These are phyloP conservation scores for Globisporangium apiculatum DNA, from an alignment of 352 stramenopile species.

Conservation along the genomic window DNA sequence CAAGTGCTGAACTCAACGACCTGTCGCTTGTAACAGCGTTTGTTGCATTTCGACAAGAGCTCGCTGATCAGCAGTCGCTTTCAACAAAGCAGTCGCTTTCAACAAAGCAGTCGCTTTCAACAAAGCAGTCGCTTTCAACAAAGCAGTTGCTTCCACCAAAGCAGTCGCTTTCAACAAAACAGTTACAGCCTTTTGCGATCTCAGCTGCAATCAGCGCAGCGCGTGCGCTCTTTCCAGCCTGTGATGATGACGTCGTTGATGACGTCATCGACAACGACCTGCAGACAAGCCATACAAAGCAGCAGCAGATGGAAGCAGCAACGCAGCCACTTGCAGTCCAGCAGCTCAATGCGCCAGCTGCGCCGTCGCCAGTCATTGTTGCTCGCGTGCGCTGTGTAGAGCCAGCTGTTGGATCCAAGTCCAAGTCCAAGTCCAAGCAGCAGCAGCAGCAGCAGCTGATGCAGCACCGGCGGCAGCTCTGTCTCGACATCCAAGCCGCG, in stretches of 20 bases:
- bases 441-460: not conserved
- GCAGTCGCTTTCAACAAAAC: not conserved
- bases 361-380: not conserved
- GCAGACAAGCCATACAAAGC: not conserved
- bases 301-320: not conserved
- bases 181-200: not conserved
- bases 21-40: conserved; percentile 50
- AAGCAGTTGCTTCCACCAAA: not conserved
- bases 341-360: not conserved
- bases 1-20: conserved; percentile 47
- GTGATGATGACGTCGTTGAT: not conserved
- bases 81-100: not conserved
- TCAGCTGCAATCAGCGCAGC: conserved; percentile 9
- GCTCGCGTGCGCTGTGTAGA: not conserved
- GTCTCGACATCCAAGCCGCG: conserved; percentile 43
- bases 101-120: not conserved
- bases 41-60: conserved; percentile 29
- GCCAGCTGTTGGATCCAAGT: not conserved
- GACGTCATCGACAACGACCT: not conserved
- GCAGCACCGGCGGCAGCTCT: conserved; percentile 32
- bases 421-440: not conserved
- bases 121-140: not conserved
- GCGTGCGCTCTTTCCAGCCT: conserved; percentile 6
- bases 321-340: not conserved
- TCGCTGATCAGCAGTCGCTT: conserved; percentile 13